Conservation (phyloP, 768 basidiomycete species). For the Clathrus columnatus region DNA sequence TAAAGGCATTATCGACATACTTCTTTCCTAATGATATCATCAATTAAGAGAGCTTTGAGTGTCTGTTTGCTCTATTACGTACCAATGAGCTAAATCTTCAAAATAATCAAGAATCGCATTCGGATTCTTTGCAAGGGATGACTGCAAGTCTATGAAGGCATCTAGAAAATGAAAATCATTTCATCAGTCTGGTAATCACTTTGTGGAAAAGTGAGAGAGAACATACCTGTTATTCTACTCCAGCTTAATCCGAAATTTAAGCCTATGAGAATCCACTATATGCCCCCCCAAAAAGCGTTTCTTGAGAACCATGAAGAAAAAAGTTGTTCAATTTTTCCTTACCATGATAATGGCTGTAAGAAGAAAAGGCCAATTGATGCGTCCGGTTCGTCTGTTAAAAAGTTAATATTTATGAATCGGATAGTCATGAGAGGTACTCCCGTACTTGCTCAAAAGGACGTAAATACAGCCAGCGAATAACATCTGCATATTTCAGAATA, state of each 20-base stretch:
- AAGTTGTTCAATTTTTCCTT: background rate
- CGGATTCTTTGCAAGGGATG: background rate
- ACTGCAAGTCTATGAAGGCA: background rate
- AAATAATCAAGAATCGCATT: background rate
- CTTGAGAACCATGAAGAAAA: too few species aligned
- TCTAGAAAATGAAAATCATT: background rate
- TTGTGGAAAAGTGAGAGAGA: background rate
- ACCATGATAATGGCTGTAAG: slow-evolving; percentile 1
- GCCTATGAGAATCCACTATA: slow-evolving; percentile 4
- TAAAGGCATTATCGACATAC: background rate
- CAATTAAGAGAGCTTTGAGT: background rate
- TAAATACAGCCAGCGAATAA: slow-evolving; percentile 2
- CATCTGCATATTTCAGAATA: background rate
- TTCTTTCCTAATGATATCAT: background rate
- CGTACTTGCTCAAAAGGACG: background rate
- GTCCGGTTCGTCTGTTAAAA: background rate
- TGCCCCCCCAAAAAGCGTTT: background rate
- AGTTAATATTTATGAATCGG: background rate
- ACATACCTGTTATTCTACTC: slow-evolving; percentile 2
- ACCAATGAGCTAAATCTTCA: background rate
- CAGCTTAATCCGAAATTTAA: slow-evolving; percentile 2
- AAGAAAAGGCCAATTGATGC: slow-evolving; percentile 6
- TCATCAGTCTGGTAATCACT: background rate
- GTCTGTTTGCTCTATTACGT: background rate
- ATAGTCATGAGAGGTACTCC: background rate